Percentiles rank a stretch among this genome's conserved stretches.
phyloP scores from a whole-genome alignment of 2,329 filamentous ascomycete species.

The Aaosphaeria pasadenensis region DNA sequence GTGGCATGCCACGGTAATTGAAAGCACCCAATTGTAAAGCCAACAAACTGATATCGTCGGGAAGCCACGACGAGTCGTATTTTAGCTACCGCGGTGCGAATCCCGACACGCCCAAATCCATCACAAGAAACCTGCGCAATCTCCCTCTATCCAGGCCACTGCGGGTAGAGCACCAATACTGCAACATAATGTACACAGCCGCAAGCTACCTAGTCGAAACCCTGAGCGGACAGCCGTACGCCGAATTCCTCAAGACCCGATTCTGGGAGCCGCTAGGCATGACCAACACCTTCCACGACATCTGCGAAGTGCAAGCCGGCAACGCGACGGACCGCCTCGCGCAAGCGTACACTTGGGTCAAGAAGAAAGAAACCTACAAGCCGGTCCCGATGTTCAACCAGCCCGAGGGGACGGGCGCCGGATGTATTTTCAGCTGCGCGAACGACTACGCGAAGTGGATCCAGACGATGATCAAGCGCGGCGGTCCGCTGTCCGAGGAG shows the following conservation, averaged over 20 bases:
- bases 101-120: slow-evolving; percentile 7
- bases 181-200: slow-evolving; percentile 53
- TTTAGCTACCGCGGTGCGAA: slow-evolving; percentile 4
- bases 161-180: slow-evolving; percentile 48
- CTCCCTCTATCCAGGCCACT: slow-evolving; percentile 41
- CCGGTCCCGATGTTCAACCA: slow-evolving; percentile 5
- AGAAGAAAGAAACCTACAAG: slow-evolving; percentile 1
- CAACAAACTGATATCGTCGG: background rate
- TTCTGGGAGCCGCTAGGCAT: slow-evolving; percentile 44
- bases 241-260: slow-evolving; percentile 27
- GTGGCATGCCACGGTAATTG: slow-evolving; percentile 46
- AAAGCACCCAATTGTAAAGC: no score
- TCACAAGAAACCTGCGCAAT: slow-evolving; percentile 38
- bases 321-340: background rate
- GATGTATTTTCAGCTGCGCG: slow-evolving; percentile 16
- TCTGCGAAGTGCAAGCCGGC: background rate
- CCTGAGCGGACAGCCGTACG: slow-evolving; percentile 34
- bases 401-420: slow-evolving; percentile 20
- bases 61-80: slow-evolving; percentile 11
- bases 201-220: slow-evolving; percentile 47
- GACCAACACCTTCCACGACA: slow-evolving; percentile 32
- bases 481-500: slow-evolving; percentile 4
- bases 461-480: slow-evolving; percentile 15
- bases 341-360: background rate
- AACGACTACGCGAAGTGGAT: slow-evolving; percentile 22